Conservation (phyloP, 441 rosid genomes). For the Dalechampia spathulata region DNA sequence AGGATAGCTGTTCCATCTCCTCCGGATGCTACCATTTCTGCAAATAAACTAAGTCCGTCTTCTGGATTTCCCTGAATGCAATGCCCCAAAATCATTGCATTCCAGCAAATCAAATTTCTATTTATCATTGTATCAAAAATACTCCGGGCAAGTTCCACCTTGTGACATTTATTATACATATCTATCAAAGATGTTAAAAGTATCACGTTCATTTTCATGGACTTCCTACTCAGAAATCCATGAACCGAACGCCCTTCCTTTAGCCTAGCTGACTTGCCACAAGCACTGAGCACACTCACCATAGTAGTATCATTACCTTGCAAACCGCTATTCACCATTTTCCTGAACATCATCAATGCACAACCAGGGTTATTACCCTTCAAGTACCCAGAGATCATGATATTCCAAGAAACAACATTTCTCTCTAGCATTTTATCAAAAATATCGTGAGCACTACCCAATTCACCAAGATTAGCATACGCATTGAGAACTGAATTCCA, state of each 20-base stretch:
- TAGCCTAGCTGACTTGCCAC: constrained; percentile 70
- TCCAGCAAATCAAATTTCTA: constrained; percentile 72
- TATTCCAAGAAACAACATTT: constrained; percentile 76
- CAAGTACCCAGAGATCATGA: constrained; percentile 59
- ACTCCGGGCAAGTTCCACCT: constrained; percentile 47
- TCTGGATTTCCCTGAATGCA: constrained; percentile 69
- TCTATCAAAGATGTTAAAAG: constrained; percentile 65
- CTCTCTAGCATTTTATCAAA: constrained; percentile 54
- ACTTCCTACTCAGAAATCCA: constrained; percentile 42
- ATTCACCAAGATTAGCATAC: constrained; percentile 37
- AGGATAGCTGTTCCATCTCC: constrained; percentile 19
- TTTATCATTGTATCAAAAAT: constrained; percentile 44
- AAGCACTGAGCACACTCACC: constrained; percentile 66
- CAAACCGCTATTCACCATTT: constrained; percentile 47
- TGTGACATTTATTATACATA: constrained; percentile 76
- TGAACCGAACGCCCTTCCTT: constrained; percentile 76
- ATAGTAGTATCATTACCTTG: constrained; percentile 58
- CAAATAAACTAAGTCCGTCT: constrained; percentile 55
- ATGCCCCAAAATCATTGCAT: constrained; percentile 64
- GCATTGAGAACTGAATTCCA: constrained; percentile 74
- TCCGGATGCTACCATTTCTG: constrained; percentile 40
- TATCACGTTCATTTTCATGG: constrained; percentile 34
- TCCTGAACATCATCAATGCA: constrained; percentile 59
- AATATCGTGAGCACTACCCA: constrained; percentile 42
- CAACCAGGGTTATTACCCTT: constrained; percentile 52